A percentile compares a stretch with the other conserved stretches of the same genome.
Conservation (phyloP, 1,284 basidiomycete genomes). For the Hortiboletus rubellus region DNA sequence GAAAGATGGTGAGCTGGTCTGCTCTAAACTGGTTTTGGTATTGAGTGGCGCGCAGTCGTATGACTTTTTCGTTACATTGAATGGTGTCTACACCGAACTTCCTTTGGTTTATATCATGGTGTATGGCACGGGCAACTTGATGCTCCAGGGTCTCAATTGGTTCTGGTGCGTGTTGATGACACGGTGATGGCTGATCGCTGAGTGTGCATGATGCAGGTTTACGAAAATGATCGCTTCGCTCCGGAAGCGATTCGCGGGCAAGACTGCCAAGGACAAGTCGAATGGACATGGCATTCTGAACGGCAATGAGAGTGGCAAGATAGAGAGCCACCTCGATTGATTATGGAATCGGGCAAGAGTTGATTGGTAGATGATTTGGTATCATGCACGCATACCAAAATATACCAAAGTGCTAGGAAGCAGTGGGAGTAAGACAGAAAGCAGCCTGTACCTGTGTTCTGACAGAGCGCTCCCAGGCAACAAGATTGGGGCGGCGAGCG, state of each 20-base stretch:
- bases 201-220: conserved; percentile 47
- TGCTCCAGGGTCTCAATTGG: conserved; percentile 66
- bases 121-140: conserved; percentile 56
- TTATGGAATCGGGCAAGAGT: background rate
- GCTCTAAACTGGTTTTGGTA: background rate
- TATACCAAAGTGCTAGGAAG: conserved; percentile 20
- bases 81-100: conserved; percentile 48
- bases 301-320: conserved; percentile 20
- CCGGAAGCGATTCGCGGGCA: conserved; percentile 48
- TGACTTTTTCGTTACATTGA: conserved; percentile 59
- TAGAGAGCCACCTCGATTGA: conserved; percentile 15
- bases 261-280: conserved; percentile 12
- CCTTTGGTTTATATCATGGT: conserved; percentile 47
- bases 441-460: conserved; percentile 56
- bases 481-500: conserved; percentile 67
- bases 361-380: background rate
- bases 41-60: conserved; percentile 48
- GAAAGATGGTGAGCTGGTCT: conserved; percentile 50
- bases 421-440: conserved; percentile 37
- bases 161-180: conserved; percentile 54
- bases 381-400: conserved; percentile 16
- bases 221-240: conserved; percentile 64
- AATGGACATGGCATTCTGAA: conserved; percentile 15
- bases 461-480: conserved; percentile 72
- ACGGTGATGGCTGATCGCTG: background rate